Evolutionary conservation across 2,329 filamentous ascomycete genomes (phyloP).

Genomic region (Fusarium sp.): DNA sequence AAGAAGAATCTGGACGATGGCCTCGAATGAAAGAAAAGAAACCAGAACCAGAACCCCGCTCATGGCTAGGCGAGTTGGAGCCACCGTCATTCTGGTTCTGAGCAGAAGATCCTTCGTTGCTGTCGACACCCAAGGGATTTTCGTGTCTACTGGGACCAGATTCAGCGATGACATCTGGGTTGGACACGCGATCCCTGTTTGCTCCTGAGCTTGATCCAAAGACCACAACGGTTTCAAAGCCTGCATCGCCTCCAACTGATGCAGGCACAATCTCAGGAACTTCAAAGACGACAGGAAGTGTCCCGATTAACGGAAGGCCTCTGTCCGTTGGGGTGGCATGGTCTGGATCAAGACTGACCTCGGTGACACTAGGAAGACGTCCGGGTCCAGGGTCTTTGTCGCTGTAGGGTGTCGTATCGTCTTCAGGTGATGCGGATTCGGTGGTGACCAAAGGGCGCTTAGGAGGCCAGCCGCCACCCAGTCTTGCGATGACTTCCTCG

Average conservation of each 20-base stretch:
- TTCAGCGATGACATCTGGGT: no score
- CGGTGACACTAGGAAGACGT: neutral
- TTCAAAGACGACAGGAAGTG: slow-evolving; percentile 4
- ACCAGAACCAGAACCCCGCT: neutral
- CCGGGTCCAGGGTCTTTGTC: neutral
- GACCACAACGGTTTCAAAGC: neutral
- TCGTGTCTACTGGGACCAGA: neutral
- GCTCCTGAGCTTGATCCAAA: neutral
- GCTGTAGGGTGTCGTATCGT: neutral
- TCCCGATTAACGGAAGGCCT: neutral
- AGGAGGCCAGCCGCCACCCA: slow-evolving; percentile 7
- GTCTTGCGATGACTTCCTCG: slow-evolving; percentile 6
- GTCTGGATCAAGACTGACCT: neutral
- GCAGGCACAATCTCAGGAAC: slow-evolving; percentile 4
- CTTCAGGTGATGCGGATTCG: neutral
- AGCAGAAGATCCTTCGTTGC: no score
- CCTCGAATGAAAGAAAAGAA: no score
- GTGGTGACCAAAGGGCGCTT: no score
- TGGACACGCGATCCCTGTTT: neutral
- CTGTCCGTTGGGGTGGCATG: neutral
- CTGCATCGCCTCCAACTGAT: neutral
- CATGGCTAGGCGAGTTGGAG: neutral
- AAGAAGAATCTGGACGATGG: neutral
- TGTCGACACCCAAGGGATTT: neutral
- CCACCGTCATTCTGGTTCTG: no score